These are phyloP conservation scores for Puccinia polysora DNA, from an alignment of 1,284 basidiomycete species.

Conservation along the genomic window DNA sequence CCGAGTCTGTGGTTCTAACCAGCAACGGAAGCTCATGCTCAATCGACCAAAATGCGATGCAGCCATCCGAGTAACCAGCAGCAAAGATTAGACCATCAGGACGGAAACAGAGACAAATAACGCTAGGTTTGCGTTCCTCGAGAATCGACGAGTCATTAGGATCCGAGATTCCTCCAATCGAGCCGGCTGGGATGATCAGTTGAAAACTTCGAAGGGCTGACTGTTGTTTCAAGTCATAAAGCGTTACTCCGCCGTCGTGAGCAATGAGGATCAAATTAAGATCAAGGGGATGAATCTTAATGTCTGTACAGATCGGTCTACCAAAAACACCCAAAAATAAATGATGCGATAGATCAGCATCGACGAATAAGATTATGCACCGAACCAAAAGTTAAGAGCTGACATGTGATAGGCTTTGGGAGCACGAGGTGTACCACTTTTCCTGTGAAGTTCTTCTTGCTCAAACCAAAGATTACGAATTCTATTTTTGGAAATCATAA, in stretches of 20 bases:
- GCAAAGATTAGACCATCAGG: slow-evolving; percentile 59
- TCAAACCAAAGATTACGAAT: slow-evolving; percentile 70
- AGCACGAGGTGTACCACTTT: slow-evolving; percentile 60
- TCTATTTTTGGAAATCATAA: slow-evolving; percentile 46
- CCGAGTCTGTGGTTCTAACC: slow-evolving; percentile 65
- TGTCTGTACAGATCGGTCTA: slow-evolving; percentile 61
- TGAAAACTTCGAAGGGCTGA: slow-evolving; percentile 63
- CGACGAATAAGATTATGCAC: neutral
- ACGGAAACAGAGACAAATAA: slow-evolving; percentile 68
- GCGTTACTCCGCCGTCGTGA: slow-evolving; percentile 72
- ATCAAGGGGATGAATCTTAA: slow-evolving; percentile 71
- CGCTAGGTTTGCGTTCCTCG: slow-evolving; percentile 65
- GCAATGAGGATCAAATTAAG: slow-evolving; percentile 73
- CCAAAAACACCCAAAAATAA: slow-evolving; percentile 47
- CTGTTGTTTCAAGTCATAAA: slow-evolving; percentile 67
- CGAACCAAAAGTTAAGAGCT: neutral
- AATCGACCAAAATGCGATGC: slow-evolving; percentile 77
- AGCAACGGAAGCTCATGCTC: slow-evolving; percentile 75
- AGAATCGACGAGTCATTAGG: slow-evolving; percentile 59
- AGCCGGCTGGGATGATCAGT: slow-evolving; percentile 67
- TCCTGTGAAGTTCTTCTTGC: slow-evolving; percentile 65
- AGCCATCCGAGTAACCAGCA: slow-evolving; percentile 77
- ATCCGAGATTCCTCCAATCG: slow-evolving; percentile 71
- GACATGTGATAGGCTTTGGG: slow-evolving; percentile 55
- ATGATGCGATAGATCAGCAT: slow-evolving; percentile 3